Evolutionary conservation across 2,329 filamentous ascomycete genomes (phyloP).

Genomic region (Scytalidium lignicola): DNA sequence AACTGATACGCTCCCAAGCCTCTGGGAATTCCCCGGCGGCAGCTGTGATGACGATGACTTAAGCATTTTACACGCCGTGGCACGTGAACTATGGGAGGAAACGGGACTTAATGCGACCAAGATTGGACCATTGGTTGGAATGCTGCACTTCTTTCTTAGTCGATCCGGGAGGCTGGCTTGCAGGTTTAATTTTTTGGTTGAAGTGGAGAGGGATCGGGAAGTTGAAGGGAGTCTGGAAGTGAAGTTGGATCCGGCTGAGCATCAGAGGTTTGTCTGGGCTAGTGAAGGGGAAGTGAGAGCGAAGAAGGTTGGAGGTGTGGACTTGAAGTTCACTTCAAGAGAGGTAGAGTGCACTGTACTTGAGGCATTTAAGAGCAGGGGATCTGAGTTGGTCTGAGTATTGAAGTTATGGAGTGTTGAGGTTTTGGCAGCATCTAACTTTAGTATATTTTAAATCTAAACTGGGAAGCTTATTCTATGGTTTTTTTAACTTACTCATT

Average conservation of each 20-base stretch:
- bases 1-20: slow-evolving; percentile 24
- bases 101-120: slow-evolving; percentile 29
- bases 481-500: no score
- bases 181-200: background rate
- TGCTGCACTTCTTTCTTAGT: background rate
- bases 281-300: background rate
- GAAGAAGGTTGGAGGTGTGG: background rate
- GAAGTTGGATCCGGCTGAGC: background rate
- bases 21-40: slow-evolving; percentile 47
- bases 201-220: background rate
- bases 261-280: background rate
- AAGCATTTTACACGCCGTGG: slow-evolving; percentile 38
- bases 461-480: no score
- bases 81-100: slow-evolving; percentile 45
- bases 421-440: no score
- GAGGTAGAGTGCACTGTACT: background rate
- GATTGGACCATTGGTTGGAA: background rate
- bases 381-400: no score
- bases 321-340: background rate
- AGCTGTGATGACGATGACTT: slow-evolving; percentile 37
- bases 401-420: no score
- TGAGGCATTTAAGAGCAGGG: background rate
- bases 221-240: background rate
- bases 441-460: no score
- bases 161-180: background rate